Evolutionary conservation across 306 rosid species (phyloP).

Genomic region (Pyrus communis): DNA sequence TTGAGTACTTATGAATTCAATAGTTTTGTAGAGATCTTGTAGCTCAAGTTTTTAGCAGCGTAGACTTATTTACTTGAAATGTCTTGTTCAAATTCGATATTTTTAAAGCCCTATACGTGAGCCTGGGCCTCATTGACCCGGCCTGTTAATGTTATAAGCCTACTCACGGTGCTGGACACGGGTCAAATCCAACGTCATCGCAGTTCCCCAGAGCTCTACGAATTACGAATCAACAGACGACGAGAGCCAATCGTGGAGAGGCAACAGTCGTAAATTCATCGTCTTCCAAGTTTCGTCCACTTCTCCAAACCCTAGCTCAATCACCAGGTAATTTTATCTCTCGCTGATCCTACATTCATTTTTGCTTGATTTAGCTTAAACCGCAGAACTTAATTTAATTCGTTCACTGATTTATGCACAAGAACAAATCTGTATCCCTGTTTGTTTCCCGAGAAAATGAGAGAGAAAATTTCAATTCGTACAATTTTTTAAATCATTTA

Average conservation of each 20-base stretch:
- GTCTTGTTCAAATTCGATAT: not conserved
- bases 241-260: not conserved
- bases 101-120: not conserved
- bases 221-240: not conserved
- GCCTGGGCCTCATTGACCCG: not conserved
- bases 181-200: not conserved
- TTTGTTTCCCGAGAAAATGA: not conserved
- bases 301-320: not conserved
- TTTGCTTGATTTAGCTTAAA: not conserved
- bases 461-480: not conserved
- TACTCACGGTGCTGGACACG: not conserved
- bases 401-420: not conserved
- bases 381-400: not conserved
- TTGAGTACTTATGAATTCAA: no score
- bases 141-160: not conserved
- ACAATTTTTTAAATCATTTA: not conserved
- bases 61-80: not conserved
- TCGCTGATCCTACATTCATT: no score
- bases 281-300: not conserved
- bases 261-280: conserved; percentile 6
- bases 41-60: not conserved
- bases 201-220: not conserved
- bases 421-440: not conserved
- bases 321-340: not conserved
- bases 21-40: no score